Base-by-base conservation (phyloP, 2,329 filamentous ascomycete genomes). In the Fusarium pilosicola region DNA sequence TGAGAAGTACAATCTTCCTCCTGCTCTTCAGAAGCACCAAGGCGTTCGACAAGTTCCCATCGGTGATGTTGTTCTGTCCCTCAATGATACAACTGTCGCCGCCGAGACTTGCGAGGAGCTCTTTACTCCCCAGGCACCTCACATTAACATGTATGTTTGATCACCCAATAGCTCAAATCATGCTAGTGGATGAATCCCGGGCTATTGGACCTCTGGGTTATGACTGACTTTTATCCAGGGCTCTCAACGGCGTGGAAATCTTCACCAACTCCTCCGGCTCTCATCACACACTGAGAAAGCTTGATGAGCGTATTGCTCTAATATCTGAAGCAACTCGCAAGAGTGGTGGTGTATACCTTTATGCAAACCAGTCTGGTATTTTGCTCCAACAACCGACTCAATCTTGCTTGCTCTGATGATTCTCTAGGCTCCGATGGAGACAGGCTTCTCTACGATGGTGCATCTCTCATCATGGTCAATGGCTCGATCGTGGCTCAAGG, bases 291-390 rank as follows among this genome's bases (percentile, higher is more conserved):
- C 82, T 94, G 14, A 85, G 90, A 24, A 94, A 94, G 79, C 86
- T 94, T 1, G 83, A 91, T 65, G 88, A 85, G 1, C 84, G 91
- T 5, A 83, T 94, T 34, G 86, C 89, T 10, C 82, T 95, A 10
- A 94, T 94, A 61, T 83, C 85, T 4, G 88, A 93, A 74, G 90
- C 90, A 1, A 94, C 92, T 0, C 83, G 86, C 13, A 92, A 91
- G 76, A 84, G 83, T 28, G 89, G 89, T 8, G 89, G 89, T 30
- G 83, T 91, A 15, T 91, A 91, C 74, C 80, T 87, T 1, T 84
- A 84, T 52, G 76, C 82, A 10, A 84, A 84, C 38, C 76, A 77
- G 7, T 79, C 76, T 12, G 80, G 80, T 62, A 48, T 4, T 52
- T 34, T 6, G 24, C 18, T 3, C 2, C 22, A 20, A 14, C 1